Base-by-base conservation (phyloP, 2,329 filamentous ascomycete species). In the Fusarium euwallaceae region DNA sequence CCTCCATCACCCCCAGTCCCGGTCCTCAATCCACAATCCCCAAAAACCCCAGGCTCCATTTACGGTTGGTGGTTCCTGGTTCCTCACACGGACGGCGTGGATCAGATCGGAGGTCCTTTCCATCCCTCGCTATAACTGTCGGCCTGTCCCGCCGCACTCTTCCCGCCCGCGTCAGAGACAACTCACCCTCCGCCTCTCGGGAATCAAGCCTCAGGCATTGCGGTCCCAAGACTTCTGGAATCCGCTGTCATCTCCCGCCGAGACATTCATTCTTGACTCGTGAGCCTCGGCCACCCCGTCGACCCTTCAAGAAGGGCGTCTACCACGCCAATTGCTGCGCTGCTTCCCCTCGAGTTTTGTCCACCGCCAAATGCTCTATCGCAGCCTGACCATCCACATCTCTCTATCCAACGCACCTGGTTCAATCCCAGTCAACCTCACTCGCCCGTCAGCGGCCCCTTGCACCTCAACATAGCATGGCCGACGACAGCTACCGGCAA, bases 401-500 rank as follows among this genome's bases (percentile, higher is more conserved):
- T 43, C 36, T 66, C 59, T 48, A 64, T 62, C 37, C 22, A 55
- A 75, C 60, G 67, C 60, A 53, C 64, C 39, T 67, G 70, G 71
- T 72, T 64, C 59, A 45, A 64, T 56, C 70, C 60, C 66, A 69
- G 61, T 67, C 76, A 73, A 66, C 72, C 65, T 64, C 75, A 76
- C 66, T 66, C 66, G 74, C 73, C 77, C 55, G 65, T 75, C 75
- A 77, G 77, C 71, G 79, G 78, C 75, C 75, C 67, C 66, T 74
- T 68, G 67, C 71, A 70, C 72, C 69, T 75, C 74, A 73, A 76
- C 81, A 78, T 79, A 83, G 81, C 78, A 84, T 84, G 82, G 82
- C 82, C 77, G 82, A 83, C 80, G 82, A 84, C 75, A 81, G 79
- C 68, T 80, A 82, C 76, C 81, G 81, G 75, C 80, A 81, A 73